Percentiles rank a stretch among this genome's conserved stretches.
phyloP scores from a whole-genome alignment of 352 stramenopile genomes.

The Globisporangium nagaii region DNA sequence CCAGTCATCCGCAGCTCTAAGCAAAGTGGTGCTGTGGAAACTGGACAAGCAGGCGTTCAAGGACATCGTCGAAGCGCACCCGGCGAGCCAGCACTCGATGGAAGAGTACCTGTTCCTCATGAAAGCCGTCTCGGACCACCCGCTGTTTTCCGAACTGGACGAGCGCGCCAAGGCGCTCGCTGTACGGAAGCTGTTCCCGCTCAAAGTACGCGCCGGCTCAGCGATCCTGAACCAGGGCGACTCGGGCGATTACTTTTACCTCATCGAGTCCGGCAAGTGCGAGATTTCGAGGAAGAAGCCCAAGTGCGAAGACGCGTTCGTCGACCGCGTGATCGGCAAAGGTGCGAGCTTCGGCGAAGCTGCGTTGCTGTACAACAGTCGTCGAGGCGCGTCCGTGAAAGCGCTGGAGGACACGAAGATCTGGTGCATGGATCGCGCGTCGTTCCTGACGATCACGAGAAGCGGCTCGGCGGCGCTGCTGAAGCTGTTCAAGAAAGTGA shows the following conservation, averaged over 20 bases:
- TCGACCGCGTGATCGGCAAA: constrained; percentile 67
- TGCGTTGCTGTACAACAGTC: constrained; percentile 95
- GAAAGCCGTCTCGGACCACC: constrained; percentile 58
- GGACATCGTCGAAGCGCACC: constrained; percentile 48
- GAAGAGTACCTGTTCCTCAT: constrained; percentile 76
- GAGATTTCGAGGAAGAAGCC: constrained; percentile 72
- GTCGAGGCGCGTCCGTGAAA: constrained; percentile 88
- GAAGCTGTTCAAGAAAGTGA: constrained; percentile 69
- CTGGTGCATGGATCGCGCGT: constrained; percentile 90
- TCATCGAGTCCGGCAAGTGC: constrained; percentile 73
- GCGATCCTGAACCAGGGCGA: constrained; percentile 75
- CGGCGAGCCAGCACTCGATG: constrained; percentile 71
- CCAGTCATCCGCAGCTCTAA: not conserved
- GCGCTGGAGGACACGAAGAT: constrained; percentile 86
- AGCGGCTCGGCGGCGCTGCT: constrained; percentile 73
- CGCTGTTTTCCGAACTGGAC: constrained; percentile 69
- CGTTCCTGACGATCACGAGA: constrained; percentile 80
- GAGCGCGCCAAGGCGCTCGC: constrained; percentile 71
- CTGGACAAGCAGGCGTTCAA: constrained; percentile 68
- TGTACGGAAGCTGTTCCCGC: constrained; percentile 79
- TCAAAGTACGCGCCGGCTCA: constrained; percentile 51
- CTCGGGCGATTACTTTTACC: constrained; percentile 83
- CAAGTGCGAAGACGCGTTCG: constrained; percentile 33
- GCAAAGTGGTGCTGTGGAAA: constrained; percentile 61
- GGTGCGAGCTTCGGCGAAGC: constrained; percentile 93